Base-by-base conservation (phyloP, 2,329 filamentous ascomycete species). In the Aspergillus sp. region DNA sequence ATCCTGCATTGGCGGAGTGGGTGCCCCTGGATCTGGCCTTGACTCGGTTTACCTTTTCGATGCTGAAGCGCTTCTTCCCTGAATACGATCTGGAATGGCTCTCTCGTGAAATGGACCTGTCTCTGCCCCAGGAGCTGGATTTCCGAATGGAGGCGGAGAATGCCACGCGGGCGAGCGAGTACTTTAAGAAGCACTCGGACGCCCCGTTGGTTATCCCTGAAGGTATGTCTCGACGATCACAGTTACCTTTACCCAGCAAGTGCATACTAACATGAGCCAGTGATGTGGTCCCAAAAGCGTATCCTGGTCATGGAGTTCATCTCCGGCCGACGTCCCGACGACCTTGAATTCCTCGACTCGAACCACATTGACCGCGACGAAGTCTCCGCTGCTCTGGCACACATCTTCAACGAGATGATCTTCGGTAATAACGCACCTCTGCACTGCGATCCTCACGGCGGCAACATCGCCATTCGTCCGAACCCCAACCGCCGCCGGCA, bases 321-420 rank as follows among this genome's bases (percentile, higher is more conserved):
- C 67, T 87, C 91, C 6, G 95, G 95, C 36, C 86, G 87, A 67
- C 89, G 95, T 19, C 89, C 92, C 2, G 95, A 99, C 74, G 94
- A 99, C 72, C 84, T 98, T 1, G 86, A 86, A 15, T 98, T 90
- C 72, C 82, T 99, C 3, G 95, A 98, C 75, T 81, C 83, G 6
- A 90, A 96, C 73, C 85, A 86, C 60, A 99, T 99, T 72, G 92
- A 96, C 75, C 88, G 95, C 19, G 95, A 98, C 72, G 94, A 98
- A 76, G 95, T 99, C 5, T 96, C 93, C 0, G 93, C 94, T 1
- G 90, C 92, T 0, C 82, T 99, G 3, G 90, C 95, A 0, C 88
- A 89, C 61, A 92, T 99, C 61, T 99, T 99, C 84, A 99, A 99
- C 81, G 93, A 98, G 75, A 99, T 99, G 95, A 97, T 99, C 67